Percentiles rank a stretch among this genome's conserved stretches.
Conservation (phyloP, 208 protist species). For the Herpetomonas samuelpessoai region DNA sequence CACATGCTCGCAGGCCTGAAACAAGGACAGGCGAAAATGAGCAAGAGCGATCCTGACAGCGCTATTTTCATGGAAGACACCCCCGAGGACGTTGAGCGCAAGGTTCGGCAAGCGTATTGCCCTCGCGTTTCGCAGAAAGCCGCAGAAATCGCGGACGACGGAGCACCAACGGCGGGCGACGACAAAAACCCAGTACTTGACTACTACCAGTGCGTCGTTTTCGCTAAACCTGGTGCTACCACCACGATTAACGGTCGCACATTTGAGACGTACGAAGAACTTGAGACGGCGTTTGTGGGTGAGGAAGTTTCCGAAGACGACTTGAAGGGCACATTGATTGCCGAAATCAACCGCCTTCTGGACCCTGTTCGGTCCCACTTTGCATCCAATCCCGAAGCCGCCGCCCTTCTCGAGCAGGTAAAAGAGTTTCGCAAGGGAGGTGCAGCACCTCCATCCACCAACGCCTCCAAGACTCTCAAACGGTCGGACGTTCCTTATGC, state of each 20-base stretch:
- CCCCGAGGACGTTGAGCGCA: slow-evolving; percentile 93
- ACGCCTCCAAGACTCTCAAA: slow-evolving; percentile 3
- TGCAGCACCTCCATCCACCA: background rate
- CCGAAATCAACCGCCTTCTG: slow-evolving; percentile 89
- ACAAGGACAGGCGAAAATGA: slow-evolving; percentile 98
- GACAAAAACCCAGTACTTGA: slow-evolving; percentile 96
- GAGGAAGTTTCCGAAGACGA: slow-evolving; percentile 60
- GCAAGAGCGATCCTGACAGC: slow-evolving; percentile 97
- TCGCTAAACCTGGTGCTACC: slow-evolving; percentile 46
- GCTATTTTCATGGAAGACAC: slow-evolving; percentile 99
- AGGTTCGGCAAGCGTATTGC: slow-evolving; percentile 96
- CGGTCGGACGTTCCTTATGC: slow-evolving; percentile 43
- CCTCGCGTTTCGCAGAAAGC: slow-evolving; percentile 59
- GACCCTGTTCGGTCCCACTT: slow-evolving; percentile 96
- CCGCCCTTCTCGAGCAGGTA: slow-evolving; percentile 87
- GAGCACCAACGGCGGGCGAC: slow-evolving; percentile 53
- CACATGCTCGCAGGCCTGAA: slow-evolving; percentile 97
- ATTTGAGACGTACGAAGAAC: slow-evolving; percentile 73
- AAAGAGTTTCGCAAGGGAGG: slow-evolving; percentile 62
- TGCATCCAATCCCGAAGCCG: slow-evolving; percentile 71
- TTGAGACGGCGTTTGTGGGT: slow-evolving; percentile 79
- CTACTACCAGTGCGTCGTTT: slow-evolving; percentile 94
- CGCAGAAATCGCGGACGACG: slow-evolving; percentile 62
- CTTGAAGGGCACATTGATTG: slow-evolving; percentile 84
- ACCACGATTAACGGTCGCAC: slow-evolving; percentile 43